Evolutionary conservation across 192 early-diverging fungal genomes (phyloP).

Genomic region (Coemansia sp.): DNA sequence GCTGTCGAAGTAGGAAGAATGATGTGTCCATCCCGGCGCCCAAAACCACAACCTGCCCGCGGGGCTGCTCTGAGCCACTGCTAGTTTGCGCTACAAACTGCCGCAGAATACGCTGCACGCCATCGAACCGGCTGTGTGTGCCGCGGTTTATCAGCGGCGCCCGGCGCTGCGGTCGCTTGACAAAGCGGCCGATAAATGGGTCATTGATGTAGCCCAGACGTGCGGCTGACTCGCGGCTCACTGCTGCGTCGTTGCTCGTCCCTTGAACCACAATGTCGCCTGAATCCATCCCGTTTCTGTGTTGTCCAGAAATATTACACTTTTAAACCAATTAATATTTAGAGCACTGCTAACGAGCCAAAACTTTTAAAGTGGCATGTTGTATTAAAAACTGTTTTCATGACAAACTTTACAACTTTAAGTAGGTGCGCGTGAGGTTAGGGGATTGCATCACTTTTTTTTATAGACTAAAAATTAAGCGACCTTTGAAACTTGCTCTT

Average conservation of each 20-base stretch:
- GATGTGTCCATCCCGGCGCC: slow-evolving; percentile 94
- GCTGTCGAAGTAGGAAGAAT: slow-evolving; percentile 76
- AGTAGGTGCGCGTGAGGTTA: no score
- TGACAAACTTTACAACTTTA: no score
- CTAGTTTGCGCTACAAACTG: slow-evolving; percentile 55
- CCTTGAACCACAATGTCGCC: slow-evolving; percentile 72
- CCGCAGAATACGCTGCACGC: slow-evolving; percentile 63
- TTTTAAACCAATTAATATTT: no score
- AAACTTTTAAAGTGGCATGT: no score
- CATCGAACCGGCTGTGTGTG: slow-evolving; percentile 73
- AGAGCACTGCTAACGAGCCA: no score
- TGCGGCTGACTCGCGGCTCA: slow-evolving; percentile 83
- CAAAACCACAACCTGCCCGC: slow-evolving; percentile 71
- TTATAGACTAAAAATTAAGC: no score
- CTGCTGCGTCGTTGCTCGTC: slow-evolving; percentile 92
- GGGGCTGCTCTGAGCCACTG: not conserved
- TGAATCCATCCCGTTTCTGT: no score
- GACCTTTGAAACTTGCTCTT: no score
- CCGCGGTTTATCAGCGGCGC: slow-evolving; percentile 95
- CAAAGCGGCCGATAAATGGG: slow-evolving; percentile 78
- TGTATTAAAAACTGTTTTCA: no score
- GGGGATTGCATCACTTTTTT: no score
- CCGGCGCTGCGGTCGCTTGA: slow-evolving; percentile 66
- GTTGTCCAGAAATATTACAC: no score
- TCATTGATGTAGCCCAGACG: slow-evolving; percentile 79